Evolutionary conservation across 192 early-diverging fungal species (phyloP).

Genomic region (Nowakowskiella sp.): DNA sequence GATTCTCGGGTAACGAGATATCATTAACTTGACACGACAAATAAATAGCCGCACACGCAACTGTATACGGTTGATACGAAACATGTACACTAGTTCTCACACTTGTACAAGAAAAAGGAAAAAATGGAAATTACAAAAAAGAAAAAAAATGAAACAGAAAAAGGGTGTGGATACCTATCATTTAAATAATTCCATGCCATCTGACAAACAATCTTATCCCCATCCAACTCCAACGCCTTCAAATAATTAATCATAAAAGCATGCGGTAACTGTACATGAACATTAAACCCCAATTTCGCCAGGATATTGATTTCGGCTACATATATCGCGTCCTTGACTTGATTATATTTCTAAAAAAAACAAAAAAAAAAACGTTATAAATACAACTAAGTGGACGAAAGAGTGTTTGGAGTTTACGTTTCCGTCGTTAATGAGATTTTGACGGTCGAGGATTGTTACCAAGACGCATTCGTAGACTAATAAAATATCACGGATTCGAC

Average conservation of each 20-base stretch:
- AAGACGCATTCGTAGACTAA: conserved; percentile 70
- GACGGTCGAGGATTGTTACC: conserved; percentile 1
- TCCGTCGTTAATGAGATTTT: conserved; percentile 4
- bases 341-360: conserved; percentile 53
- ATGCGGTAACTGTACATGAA: conserved; percentile 95
- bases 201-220: conserved; percentile 69
- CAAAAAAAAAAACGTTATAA: neutral
- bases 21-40: conserved; percentile 61
- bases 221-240: conserved; percentile 65
- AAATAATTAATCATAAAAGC: conserved; percentile 91
- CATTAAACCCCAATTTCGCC: conserved; percentile 83
- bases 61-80: conserved; percentile 66
- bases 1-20: conserved; percentile 58
- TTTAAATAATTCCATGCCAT: conserved; percentile 92
- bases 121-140: neutral
- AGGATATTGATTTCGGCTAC: conserved; percentile 84
- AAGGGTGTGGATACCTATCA: conserved; percentile 53
- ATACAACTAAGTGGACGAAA: conserved; percentile 4
- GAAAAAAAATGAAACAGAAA: neutral
- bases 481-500: conserved; percentile 71
- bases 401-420: conserved; percentile 2
- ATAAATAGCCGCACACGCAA: conserved; percentile 83
- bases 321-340: conserved; percentile 71
- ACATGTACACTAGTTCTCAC: conserved; percentile 65
- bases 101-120: conserved; percentile 25